Base-by-base conservation (phyloP, 73 alveolate genomes). In the Paramecium pentaurelia region DNA sequence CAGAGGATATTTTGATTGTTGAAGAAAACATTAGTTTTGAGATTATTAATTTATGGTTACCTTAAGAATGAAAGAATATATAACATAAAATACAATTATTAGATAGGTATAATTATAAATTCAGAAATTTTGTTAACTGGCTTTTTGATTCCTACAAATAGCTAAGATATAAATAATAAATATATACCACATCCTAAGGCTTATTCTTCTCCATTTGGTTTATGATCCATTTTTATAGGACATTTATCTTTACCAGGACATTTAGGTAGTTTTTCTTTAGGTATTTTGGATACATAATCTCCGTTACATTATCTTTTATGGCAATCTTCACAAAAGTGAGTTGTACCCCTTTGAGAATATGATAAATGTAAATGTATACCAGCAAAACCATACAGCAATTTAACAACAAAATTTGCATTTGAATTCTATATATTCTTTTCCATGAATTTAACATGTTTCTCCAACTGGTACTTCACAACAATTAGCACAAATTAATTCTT, bases 271-370 rank as follows among this genome's bases (percentile, higher is more conserved):
- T 64, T 64, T 11, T 64, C 84, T 64, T 34, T 64, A 64, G 84
- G 84, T 40, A 32, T 10, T 34, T 64, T 64, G 10, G 84, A 64
- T 64, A 93, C 96, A 89, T 98, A 98, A 88, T 97, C 99, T 20
- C 99, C 99, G 28, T 93, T 95, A 86, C 98, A 95, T 86, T 98
- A 97, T 88, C 97, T 92, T 34, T 96, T 97, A 93, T 98, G 99
- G 60, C 99, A 98, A 38, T 96, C 96, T 60, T 98, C 99, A 92
- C 99, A 98, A 96, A 98, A 98, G 93, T 98, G 99, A 6, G 99
- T 97, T 18, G 98, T 97, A 10, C 99, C 99, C 93, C 94, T 89
- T 42, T 8, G 9, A 60, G 40, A 58, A 59, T 22, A 85, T 47
- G 10, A 64, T 58, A 30, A 9, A 28, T 60, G 4, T 4, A 37